These are phyloP conservation scores for Cyberlindnera meyerae DNA, from an alignment of 805 yeast species.

Conservation along the genomic window DNA sequence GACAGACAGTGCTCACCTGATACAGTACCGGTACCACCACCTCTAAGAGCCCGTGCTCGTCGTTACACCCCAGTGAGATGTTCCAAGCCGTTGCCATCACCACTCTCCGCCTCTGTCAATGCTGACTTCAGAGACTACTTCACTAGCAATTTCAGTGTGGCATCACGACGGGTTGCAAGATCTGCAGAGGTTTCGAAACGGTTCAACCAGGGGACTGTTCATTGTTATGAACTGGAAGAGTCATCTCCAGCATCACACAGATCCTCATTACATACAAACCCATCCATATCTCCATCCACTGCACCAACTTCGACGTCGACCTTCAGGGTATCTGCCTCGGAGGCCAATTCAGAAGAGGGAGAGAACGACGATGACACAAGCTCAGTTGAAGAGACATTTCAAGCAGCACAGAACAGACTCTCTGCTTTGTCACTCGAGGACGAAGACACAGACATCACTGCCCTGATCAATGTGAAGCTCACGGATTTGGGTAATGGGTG, in stretches of 20 bases:
- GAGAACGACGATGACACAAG: conserved; percentile 8
- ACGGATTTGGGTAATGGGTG: conserved; percentile 73
- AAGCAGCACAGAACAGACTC: too few species aligned
- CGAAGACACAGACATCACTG: conserved; percentile 8
- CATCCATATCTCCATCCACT: background rate
- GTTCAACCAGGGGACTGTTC: conserved; percentile 12
- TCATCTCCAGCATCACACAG: too few species aligned
- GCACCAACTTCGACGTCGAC: conserved; percentile 8
- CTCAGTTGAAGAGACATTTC: too few species aligned
- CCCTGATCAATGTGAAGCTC: conserved; percentile 38
- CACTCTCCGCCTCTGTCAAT: conserved; percentile 27
- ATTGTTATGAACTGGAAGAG: too few species aligned
- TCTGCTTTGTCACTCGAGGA: conserved; percentile 10
- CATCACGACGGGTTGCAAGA: background rate
- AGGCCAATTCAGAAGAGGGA: conserved; percentile 12
- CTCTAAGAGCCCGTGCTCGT: too few species aligned
- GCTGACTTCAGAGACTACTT: conserved; percentile 11
- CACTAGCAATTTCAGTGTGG: conserved; percentile 8
- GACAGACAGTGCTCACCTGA: conserved; percentile 21
- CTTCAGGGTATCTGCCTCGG: conserved; percentile 14
- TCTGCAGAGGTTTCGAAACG: conserved; percentile 3
- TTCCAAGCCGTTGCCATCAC: conserved; percentile 47
- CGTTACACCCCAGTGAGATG: conserved; percentile 23
- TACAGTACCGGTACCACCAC: conserved; percentile 1
- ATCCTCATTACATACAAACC: background rate